These are phyloP conservation scores for Chlorella ohadii DNA, from an alignment of 139 green algal species.

Conservation along the genomic window DNA sequence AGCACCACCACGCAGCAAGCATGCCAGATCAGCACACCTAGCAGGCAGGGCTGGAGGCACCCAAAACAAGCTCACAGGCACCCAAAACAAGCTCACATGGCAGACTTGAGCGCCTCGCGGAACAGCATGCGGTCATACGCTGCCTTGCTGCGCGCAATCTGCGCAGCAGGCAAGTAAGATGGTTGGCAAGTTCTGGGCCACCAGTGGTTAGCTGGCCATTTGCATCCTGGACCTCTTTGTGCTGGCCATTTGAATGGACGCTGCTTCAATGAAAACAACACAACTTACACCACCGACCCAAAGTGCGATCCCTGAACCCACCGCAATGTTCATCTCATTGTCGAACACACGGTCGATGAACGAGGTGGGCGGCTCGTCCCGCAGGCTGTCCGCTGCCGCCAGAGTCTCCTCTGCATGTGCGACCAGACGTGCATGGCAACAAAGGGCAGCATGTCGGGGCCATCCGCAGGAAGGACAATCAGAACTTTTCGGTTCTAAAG, in stretches of 20 bases:
- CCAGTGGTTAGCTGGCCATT: no score
- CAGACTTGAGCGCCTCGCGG: constrained; percentile 92
- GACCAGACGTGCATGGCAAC: no score
- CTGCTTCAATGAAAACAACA: no score
- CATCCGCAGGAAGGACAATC: no score
- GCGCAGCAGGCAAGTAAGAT: neutral
- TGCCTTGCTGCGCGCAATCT: constrained; percentile 20
- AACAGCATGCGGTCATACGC: constrained; percentile 93
- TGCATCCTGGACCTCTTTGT: no score
- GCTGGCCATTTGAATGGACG: no score
- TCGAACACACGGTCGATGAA: constrained; percentile 92
- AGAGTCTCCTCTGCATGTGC: constrained; percentile 78
- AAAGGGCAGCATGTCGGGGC: no score
- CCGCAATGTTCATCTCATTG: constrained; percentile 92
- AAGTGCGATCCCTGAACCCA: constrained; percentile 22
- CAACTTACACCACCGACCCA: constrained; percentile 34
- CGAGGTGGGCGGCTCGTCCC: constrained; percentile 58
- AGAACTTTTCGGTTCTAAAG: no score
- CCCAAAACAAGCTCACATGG: constrained; percentile 42
- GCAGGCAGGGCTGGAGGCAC: neutral
- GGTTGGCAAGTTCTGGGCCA: neutral
- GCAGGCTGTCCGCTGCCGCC: constrained; percentile 59
- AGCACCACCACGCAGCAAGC: no score
- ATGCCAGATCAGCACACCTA: neutral
- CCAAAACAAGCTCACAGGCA: no score